Evolutionary conservation across 2,329 filamentous ascomycete genomes (phyloP).

Genomic region (Apiospora kogelbergensis): DNA sequence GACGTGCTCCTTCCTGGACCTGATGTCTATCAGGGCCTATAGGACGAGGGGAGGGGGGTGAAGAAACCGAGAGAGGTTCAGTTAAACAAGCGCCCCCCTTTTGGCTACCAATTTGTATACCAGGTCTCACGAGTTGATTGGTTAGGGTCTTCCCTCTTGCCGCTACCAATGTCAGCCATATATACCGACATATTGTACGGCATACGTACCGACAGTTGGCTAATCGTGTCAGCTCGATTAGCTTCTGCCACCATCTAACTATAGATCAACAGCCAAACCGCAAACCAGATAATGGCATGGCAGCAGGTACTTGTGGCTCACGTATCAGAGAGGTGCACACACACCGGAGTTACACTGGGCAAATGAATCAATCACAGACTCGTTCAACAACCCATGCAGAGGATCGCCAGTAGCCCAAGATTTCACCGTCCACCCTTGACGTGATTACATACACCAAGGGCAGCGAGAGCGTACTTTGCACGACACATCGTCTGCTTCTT

Average conservation of each 20-base stretch:
- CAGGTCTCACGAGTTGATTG: background rate
- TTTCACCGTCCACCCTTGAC: background rate
- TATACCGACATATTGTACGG: background rate
- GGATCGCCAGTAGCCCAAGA: background rate
- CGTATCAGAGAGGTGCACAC: background rate
- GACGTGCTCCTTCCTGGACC: background rate
- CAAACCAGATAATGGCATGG: background rate
- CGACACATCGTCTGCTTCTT: background rate
- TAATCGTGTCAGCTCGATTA: background rate
- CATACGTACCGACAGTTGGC: background rate
- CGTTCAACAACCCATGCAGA: background rate
- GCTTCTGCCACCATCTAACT: background rate
- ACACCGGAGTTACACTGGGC: slow-evolving; percentile 1
- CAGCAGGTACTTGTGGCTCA: background rate
- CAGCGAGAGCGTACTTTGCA: slow-evolving; percentile 1
- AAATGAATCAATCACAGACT: slow-evolving; percentile 1
- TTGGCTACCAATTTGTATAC: background rate
- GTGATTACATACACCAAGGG: background rate
- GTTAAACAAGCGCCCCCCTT: background rate
- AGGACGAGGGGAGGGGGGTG: background rate
- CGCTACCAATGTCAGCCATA: background rate
- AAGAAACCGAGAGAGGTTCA: background rate
- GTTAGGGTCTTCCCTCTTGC: background rate
- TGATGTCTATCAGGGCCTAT: background rate
- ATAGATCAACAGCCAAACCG: background rate